Percentiles rank a stretch among this genome's conserved stretches.
These are phyloP conservation scores for Penicillium sp. DNA, from an alignment of 2,329 filamentous ascomycete genomes.

Conservation along the genomic window DNA sequence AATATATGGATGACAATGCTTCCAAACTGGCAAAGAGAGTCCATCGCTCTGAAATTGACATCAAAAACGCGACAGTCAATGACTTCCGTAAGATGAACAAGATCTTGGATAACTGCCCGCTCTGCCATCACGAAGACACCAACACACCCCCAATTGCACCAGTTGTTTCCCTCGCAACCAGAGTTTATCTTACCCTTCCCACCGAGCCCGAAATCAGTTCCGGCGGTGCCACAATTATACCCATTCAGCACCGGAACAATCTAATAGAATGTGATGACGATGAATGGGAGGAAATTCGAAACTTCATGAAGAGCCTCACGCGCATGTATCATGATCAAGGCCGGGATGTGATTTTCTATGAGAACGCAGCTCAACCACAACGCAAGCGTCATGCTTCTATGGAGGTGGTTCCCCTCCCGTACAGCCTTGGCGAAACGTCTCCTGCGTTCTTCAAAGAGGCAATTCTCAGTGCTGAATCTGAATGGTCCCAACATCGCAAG, in stretches of 20 bases:
- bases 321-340: slow-evolving; percentile 94
- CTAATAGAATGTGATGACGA: slow-evolving; percentile 98
- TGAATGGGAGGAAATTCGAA: slow-evolving; percentile 98
- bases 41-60: slow-evolving; percentile 81
- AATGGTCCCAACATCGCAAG: slow-evolving; percentile 95
- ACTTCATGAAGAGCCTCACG: slow-evolving; percentile 97
- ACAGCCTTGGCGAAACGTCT: slow-evolving; percentile 84
- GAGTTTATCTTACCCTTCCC: slow-evolving; percentile 83
- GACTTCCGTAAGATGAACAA: slow-evolving; percentile 89
- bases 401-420: slow-evolving; percentile 82
- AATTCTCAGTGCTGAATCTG: slow-evolving; percentile 81
- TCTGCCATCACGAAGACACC: slow-evolving; percentile 90
- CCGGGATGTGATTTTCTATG: slow-evolving; percentile 92
- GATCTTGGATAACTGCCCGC: slow-evolving; percentile 80
- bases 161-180: slow-evolving; percentile 79
- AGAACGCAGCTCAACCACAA: slow-evolving; percentile 83
- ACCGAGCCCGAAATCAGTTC: slow-evolving; percentile 85
- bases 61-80: slow-evolving; percentile 81
- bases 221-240: slow-evolving; percentile 84
- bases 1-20: slow-evolving; percentile 98
- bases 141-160: slow-evolving; percentile 77
- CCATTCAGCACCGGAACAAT: slow-evolving; percentile 82
- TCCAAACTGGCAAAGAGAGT: slow-evolving; percentile 82
- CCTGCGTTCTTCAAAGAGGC: slow-evolving; percentile 96
- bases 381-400: slow-evolving; percentile 82